Evolutionary conservation across 495 filamentous ascomycete species (phyloP), one percentile per base, ranked within the genome.

Genomic region (Podospora anserina): DNA sequence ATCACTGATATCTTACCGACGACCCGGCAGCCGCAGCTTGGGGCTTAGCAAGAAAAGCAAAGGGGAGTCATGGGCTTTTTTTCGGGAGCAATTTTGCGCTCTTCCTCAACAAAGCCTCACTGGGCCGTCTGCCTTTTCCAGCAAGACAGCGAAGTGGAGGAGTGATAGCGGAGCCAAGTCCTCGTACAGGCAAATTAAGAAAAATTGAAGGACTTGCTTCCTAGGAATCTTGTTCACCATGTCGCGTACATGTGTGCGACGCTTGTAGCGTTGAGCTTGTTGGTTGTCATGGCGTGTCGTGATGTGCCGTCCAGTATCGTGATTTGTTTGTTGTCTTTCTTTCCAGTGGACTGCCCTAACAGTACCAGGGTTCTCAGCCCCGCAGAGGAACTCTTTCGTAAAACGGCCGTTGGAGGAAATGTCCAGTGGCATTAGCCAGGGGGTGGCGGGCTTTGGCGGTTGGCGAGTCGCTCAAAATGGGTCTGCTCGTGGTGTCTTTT

Each of bases 161-260:
- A 18, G 18, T 19, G 16, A 19, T 20, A 20, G 55, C 19, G 55
- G 55, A 58, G 39, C 13, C 7, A 49, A 49, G 39, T 16, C 39
- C 39, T 13, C 55, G 20, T 19, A 26, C 55, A 56, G 54, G 5
- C 20, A 18, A 26, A 58, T 58, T 11, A 23, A 61, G 55, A 7
- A 18, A 49, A 66, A 61, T 66, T 49, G 65, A 58, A 66, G 65
- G 57, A 61, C n/a, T 64, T 66, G 65, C 65, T 61, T 53, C 65
- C 65, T 55, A 66, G 9, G 15, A 6, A 18, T 44, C 11, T 58
- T 58, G 19, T 18, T 58, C 23, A 20, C 19, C 55, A 3, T 20
- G 55, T 11, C 39, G 39, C 39, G 39, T 49, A 49, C 9, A 49
- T 49, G 39, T 49, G 39, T 11, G 39, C 39, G 39, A 11, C 39